Conservation (phyloP, 2,329 filamentous ascomycete species). For the Alternaria sp. region DNA sequence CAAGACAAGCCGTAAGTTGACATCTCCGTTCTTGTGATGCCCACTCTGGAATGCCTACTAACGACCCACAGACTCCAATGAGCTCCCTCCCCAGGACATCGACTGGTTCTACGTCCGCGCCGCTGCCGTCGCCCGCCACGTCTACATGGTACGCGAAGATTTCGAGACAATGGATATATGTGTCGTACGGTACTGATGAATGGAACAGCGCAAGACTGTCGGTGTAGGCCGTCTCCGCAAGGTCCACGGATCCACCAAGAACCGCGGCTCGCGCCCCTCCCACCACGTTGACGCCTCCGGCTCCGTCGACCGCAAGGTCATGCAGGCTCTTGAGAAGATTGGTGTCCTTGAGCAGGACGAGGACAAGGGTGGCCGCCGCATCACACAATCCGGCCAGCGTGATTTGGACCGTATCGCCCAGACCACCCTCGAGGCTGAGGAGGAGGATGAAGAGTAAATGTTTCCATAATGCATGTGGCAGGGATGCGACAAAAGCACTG, state of each 20-base stretch:
- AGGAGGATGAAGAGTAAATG: constrained; percentile 55
- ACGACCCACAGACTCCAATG: constrained; percentile 73
- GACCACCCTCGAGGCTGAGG: constrained; percentile 61
- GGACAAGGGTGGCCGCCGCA: constrained; percentile 97
- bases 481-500: constrained; percentile 23
- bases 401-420: constrained; percentile 85
- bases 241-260: constrained; percentile 91
- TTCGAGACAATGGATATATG: background rate
- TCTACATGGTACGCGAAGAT: constrained; percentile 73
- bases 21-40: background rate
- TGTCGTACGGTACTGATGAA: constrained; percentile 1
- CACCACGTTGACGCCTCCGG: constrained; percentile 97
- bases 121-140: constrained; percentile 93
- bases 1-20: constrained; percentile 77
- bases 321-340: constrained; percentile 99
- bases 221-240: constrained; percentile 98
- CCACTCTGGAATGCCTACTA: constrained; percentile 15
- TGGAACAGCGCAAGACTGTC: constrained; percentile 83
- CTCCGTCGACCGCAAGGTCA: constrained; percentile 94
- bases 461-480: constrained; percentile 4
- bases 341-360: constrained; percentile 97
- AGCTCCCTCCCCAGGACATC: constrained; percentile 96
- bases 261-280: constrained; percentile 89
- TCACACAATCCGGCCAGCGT: constrained; percentile 97
- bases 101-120: constrained; percentile 95